Evolutionary conservation across 805 yeast species (phyloP).

Genomic region (Helenozyma rhizophorensis): DNA sequence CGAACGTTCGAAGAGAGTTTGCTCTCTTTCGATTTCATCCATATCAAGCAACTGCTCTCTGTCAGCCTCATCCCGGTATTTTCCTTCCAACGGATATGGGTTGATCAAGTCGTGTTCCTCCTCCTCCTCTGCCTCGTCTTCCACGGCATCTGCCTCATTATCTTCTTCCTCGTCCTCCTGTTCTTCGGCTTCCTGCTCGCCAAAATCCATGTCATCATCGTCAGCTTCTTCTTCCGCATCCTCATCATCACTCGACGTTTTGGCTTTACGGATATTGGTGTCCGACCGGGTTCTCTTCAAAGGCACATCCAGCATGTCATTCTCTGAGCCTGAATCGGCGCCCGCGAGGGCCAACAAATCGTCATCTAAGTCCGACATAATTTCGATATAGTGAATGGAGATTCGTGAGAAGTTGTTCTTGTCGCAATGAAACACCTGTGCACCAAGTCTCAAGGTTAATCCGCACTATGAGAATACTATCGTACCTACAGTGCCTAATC

Average conservation of each 20-base stretch:
- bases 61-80: slow-evolving; percentile 80
- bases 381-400: background rate
- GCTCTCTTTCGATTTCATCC: slow-evolving; percentile 93
- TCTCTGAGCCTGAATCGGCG: slow-evolving; percentile 49
- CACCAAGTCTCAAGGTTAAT: slow-evolving; percentile 1
- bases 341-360: slow-evolving; percentile 90
- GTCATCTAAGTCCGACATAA: slow-evolving; percentile 84
- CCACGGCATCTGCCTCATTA: slow-evolving; percentile 14
- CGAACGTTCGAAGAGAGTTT: slow-evolving; percentile 83
- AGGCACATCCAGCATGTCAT: slow-evolving; percentile 28
- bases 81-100: slow-evolving; percentile 94
- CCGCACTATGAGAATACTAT: no score
- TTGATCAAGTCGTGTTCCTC: slow-evolving; percentile 42
- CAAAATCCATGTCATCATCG: slow-evolving; percentile 25
- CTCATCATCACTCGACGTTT: slow-evolving; percentile 17
- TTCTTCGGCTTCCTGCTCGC: slow-evolving; percentile 23
- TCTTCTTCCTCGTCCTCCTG: slow-evolving; percentile 18
- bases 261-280: slow-evolving; percentile 7
- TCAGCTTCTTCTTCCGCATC: slow-evolving; percentile 16
- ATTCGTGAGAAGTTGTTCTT: no score
- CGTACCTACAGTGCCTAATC: no score
- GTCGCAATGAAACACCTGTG: slow-evolving; percentile 4
- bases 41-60: slow-evolving; percentile 58
- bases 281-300: slow-evolving; percentile 29
- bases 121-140: slow-evolving; percentile 27